Base-by-base conservation (phyloP, 2,329 filamentous ascomycete genomes). In the Aspergillus versicolor region DNA sequence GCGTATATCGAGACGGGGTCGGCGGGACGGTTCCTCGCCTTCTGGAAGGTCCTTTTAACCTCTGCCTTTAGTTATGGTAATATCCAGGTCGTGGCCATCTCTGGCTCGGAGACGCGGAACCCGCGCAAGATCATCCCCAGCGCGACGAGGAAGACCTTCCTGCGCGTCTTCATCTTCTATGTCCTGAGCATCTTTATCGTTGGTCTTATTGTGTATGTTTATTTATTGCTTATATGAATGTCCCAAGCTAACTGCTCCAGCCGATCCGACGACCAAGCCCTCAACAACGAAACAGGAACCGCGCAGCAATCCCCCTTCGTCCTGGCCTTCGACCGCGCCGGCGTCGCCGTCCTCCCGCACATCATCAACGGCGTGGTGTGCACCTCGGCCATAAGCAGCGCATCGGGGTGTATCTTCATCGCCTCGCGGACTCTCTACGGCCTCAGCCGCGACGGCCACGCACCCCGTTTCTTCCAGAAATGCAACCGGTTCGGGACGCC, bases 11-110 rank as follows among this genome's bases (percentile, higher is more conserved):
- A 47, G 3, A 48, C 24, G 15, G 64, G 61, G 30, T 54, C 60
- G 2, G 61, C 62, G n/a, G 63, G 63, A 0, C 55, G 57, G 8
- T 65, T 65, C 17, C 59, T 66, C 7, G 63, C 58, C 6, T 65
- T 66, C 38, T 66, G 22, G 27, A 45, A 32, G 40, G 54, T 24
- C 51, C 43, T 58, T 2, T 13, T 52, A 2, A 54, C 38, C 4
- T 38, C 55, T 5, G 49, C 49, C 2, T 57, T 27, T 22, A 41
- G 37, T 7, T 34, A 42, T 22, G n/a, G 44, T 0, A 43, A 48
- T 19, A 42, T 47, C 34, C 34, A 54, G 40, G 38, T 48, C 24
- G 40, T 43, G 13, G 44, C 52, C 3, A 48, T 54, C 13, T 34
- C 52, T 2, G 52, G 34, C 13, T 40, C 52, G 1, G 52, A 54